phyloP scores from a whole-genome alignment of 306 rosid genomes.

The Pyrus betulifolia region DNA sequence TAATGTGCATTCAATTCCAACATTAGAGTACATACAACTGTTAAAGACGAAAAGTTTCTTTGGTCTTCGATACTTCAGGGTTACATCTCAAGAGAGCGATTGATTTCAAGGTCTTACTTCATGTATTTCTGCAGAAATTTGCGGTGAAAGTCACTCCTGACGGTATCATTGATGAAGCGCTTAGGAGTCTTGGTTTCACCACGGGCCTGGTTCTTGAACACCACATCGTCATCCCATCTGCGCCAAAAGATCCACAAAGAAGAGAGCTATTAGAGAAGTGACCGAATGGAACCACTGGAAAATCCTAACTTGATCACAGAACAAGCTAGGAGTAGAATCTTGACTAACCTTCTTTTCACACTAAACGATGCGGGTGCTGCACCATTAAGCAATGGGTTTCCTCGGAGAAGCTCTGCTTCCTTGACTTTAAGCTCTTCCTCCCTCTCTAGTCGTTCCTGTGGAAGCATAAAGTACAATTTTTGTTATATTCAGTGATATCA shows the following conservation, averaged over 20 bases:
- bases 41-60: not conserved
- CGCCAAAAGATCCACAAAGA: not conserved
- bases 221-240: slow-evolving; percentile 94
- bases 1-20: not conserved
- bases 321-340: not conserved
- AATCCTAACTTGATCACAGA: not conserved
- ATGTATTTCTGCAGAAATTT: slow-evolving; percentile 87
- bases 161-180: slow-evolving; percentile 91
- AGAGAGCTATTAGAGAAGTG: not conserved
- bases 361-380: slow-evolving; percentile 45
- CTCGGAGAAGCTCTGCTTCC: slow-evolving; percentile 79
- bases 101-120: slow-evolving; percentile 35
- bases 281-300: not conserved
- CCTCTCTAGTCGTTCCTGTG: slow-evolving; percentile 55
- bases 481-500: not conserved
- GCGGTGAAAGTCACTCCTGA: slow-evolving; percentile 87
- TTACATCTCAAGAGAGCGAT: not conserved
- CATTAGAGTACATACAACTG: not conserved
- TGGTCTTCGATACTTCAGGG: not conserved
- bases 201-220: slow-evolving; percentile 87
- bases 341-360: slow-evolving; percentile 69
- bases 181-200: slow-evolving; percentile 82
- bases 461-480: slow-evolving; percentile 8
- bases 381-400: slow-evolving; percentile 73
- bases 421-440: slow-evolving; percentile 90